A percentile compares a stretch with the other conserved stretches of the same genome.
Evolutionary conservation across 1,284 basidiomycete genomes (phyloP).

Genomic region (Pyrrhoderma lamaoense): DNA sequence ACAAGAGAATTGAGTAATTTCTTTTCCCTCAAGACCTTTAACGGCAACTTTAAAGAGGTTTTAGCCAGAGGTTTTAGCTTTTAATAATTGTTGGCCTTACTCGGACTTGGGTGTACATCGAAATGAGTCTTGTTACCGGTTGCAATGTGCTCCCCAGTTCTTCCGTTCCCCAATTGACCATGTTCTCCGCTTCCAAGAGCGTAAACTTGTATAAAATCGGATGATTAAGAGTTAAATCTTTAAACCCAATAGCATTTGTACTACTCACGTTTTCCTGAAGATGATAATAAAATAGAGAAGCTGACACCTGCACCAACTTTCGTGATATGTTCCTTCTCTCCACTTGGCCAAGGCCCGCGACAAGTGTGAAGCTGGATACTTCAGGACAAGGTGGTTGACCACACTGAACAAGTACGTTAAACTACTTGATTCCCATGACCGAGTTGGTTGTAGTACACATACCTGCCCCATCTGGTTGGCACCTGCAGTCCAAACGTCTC

Average conservation of each 20-base stretch:
- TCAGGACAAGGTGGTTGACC: conserved; percentile 62
- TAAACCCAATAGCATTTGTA: neutral
- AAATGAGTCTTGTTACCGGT: conserved; percentile 78
- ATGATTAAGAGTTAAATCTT: neutral
- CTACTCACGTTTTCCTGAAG: conserved; percentile 61
- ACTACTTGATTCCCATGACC: too few species aligned
- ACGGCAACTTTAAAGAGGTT: conserved; percentile 50
- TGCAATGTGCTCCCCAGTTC: conserved; percentile 82
- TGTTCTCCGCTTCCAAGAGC: conserved; percentile 88
- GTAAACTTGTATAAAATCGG: conserved; percentile 48
- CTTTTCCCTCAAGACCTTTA: conserved; percentile 64
- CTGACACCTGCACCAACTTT: conserved; percentile 76
- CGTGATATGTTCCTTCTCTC: conserved; percentile 56
- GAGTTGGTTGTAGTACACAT: too few species aligned
- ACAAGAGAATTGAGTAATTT: conserved; percentile 74
- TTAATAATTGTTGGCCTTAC: conserved; percentile 35
- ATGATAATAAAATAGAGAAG: conserved; percentile 79
- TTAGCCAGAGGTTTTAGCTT: conserved; percentile 3
- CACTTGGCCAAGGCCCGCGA: conserved; percentile 51
- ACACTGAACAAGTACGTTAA: conserved; percentile 40
- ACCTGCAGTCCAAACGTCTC: conserved; percentile 80
- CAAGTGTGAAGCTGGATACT: conserved; percentile 54
- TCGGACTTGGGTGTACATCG: conserved; percentile 71
- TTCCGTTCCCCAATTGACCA: conserved; percentile 88
- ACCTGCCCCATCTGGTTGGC: conserved; percentile 82